Conservation (phyloP, 2,329 filamentous ascomycete genomes). For the Cercospora sojina region DNA sequence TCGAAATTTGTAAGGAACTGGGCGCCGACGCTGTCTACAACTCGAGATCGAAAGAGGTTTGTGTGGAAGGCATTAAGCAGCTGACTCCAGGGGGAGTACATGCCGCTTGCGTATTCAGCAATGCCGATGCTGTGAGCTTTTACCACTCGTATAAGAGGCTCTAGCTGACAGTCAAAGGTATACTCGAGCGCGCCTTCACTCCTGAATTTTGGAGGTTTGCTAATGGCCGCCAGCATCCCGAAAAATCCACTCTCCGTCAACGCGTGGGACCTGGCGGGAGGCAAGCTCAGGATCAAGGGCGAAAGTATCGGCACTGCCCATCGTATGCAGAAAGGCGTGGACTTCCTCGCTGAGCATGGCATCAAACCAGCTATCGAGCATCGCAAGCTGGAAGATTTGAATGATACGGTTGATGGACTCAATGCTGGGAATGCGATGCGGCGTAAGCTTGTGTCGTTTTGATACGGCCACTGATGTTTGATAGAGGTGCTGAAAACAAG, state of each 20-base stretch:
- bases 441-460: neutral
- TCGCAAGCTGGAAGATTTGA: neutral
- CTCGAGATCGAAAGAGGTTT: neutral
- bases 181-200: neutral
- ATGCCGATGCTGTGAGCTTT: neutral
- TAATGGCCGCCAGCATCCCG: neutral
- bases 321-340: neutral
- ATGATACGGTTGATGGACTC: neutral
- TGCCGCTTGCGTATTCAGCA: neutral
- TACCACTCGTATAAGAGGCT: neutral
- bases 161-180: neutral
- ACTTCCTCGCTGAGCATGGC: neutral
- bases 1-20: neutral
- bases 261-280: neutral
- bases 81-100: neutral
- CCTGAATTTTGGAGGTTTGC: neutral
- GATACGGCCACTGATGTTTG: neutral
- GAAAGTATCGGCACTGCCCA: neutral
- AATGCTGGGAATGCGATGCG: neutral
- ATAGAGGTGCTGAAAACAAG: conserved; percentile 11
- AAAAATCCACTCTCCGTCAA: neutral
- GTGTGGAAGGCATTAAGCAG: neutral
- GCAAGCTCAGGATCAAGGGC: neutral
- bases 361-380: neutral
- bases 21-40: neutral